phyloP scores from a whole-genome alignment of 371 early-diverging fungal species.

The Catenaria anguillulae region DNA sequence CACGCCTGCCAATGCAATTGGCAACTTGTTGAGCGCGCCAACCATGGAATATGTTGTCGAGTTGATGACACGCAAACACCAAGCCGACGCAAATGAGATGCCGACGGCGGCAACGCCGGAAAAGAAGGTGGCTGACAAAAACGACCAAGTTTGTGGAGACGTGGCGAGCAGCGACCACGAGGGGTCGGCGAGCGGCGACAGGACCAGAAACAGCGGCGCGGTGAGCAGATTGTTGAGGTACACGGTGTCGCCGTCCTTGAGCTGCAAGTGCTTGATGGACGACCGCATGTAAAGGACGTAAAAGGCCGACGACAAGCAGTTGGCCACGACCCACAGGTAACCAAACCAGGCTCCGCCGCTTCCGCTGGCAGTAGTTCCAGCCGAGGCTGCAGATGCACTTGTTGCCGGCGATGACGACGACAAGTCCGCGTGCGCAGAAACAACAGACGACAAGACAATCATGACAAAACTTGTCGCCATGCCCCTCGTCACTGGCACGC shows the following conservation, averaged over 20 bases:
- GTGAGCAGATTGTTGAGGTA: constrained; percentile 90
- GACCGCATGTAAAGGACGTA: constrained; percentile 83
- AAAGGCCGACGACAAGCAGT: constrained; percentile 80
- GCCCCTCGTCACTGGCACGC: constrained; percentile 53
- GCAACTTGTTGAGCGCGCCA: constrained; percentile 97
- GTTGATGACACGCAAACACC: constrained; percentile 87
- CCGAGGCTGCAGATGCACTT: constrained; percentile 14
- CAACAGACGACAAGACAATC: constrained; percentile 87
- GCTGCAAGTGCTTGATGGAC: constrained; percentile 66
- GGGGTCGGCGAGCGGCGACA: constrained; percentile 66
- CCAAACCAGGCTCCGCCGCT: too few relatives aligned
- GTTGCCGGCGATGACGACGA: constrained; percentile 13
- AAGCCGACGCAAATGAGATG: constrained; percentile 82
- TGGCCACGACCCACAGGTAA: constrained; percentile 84
- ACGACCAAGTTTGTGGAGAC: constrained; percentile 22
- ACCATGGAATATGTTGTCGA: constrained; percentile 97
- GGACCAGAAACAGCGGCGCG: constrained; percentile 61
- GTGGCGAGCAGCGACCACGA: constrained; percentile 28
- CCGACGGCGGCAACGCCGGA: constrained; percentile 80
- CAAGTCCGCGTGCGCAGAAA: constrained; percentile 43
- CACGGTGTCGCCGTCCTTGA: too few relatives aligned
- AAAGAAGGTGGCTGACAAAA: constrained; percentile 56
- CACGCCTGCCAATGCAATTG: constrained; percentile 90
- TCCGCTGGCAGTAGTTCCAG: too few relatives aligned
- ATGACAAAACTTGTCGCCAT: constrained; percentile 73